Percentiles rank a stretch among this genome's conserved stretches.
Evolutionary conservation across 2,329 filamentous ascomycete species (phyloP).

Genomic region (Fusarium azukiicola): DNA sequence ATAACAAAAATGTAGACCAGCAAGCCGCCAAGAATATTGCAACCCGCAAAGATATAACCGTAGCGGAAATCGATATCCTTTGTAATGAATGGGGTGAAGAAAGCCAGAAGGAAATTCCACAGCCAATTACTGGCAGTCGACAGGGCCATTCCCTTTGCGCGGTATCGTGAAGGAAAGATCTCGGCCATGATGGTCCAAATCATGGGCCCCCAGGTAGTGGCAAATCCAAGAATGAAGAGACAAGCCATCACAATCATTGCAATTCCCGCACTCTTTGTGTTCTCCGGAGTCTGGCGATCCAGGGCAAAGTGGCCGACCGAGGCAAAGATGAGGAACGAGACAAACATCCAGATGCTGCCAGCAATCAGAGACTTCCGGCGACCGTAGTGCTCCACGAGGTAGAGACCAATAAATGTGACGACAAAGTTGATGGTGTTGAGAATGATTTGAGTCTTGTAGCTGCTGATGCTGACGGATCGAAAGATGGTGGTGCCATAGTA

Average conservation of each 20-base stretch:
- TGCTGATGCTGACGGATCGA: slow-evolving; percentile 71
- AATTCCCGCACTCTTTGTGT: slow-evolving; percentile 71
- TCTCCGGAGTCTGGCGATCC: slow-evolving; percentile 58
- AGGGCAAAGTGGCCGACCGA: slow-evolving; percentile 74
- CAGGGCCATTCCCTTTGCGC: slow-evolving; percentile 80
- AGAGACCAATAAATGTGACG: slow-evolving; percentile 85
- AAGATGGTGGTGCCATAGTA: slow-evolving; percentile 80
- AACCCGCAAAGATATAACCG: slow-evolving; percentile 88
- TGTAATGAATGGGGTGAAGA: slow-evolving; percentile 91
- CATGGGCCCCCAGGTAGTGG: slow-evolving; percentile 84
- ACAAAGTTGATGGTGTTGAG: slow-evolving; percentile 84
- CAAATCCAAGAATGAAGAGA: slow-evolving; percentile 83
- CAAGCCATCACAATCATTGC: slow-evolving; percentile 82
- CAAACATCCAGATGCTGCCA: slow-evolving; percentile 80
- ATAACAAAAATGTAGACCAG: slow-evolving; percentile 90
- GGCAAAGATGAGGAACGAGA: slow-evolving; percentile 80
- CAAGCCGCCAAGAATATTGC: slow-evolving; percentile 81
- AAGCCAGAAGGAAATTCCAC: slow-evolving; percentile 88
- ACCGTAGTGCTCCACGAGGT: slow-evolving; percentile 84
- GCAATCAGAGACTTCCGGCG: slow-evolving; percentile 81
- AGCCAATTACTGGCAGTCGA: slow-evolving; percentile 83
- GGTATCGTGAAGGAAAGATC: slow-evolving; percentile 82
- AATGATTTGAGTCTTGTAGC: slow-evolving; percentile 84
- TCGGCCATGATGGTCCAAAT: slow-evolving; percentile 83
- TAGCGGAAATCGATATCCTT: slow-evolving; percentile 85